Conservation (phyloP, 805 yeast species). For the Nakazawaea populi region DNA sequence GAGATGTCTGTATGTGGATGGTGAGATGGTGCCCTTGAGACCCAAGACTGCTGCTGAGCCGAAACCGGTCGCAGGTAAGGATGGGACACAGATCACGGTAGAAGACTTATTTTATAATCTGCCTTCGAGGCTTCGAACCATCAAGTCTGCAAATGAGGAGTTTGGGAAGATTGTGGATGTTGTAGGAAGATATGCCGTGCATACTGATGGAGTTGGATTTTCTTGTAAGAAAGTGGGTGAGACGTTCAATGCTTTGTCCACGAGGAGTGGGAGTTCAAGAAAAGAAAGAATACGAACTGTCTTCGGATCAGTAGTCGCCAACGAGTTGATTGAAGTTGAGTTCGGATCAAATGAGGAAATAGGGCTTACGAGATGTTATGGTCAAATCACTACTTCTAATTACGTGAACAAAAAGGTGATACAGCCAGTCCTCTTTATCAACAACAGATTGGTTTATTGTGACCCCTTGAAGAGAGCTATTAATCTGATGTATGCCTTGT, state of each 20-base stretch:
- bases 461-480: slow-evolving; percentile 75
- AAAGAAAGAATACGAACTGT: slow-evolving; percentile 70
- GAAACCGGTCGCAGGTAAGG: slow-evolving; percentile 76
- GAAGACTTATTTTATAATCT: slow-evolving; percentile 89
- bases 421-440: slow-evolving; percentile 77
- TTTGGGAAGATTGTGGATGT: slow-evolving; percentile 74
- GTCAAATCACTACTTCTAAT: slow-evolving; percentile 67
- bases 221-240: slow-evolving; percentile 80
- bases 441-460: slow-evolving; percentile 74
- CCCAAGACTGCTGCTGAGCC: slow-evolving; percentile 39
- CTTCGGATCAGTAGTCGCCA: slow-evolving; percentile 65
- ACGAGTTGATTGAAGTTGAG: slow-evolving; percentile 49
- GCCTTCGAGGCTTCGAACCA: slow-evolving; percentile 68
- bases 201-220: slow-evolving; percentile 63
- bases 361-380: slow-evolving; percentile 51
- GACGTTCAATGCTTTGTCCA: slow-evolving; percentile 55
- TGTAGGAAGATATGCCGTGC: slow-evolving; percentile 77
- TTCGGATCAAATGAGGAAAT: slow-evolving; percentile 25
- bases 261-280: slow-evolving; percentile 42
- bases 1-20: slow-evolving; percentile 62
- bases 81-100: slow-evolving; percentile 79
- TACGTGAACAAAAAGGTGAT: slow-evolving; percentile 59
- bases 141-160: slow-evolving; percentile 68
- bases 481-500: slow-evolving; percentile 51
- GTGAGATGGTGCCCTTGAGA: slow-evolving; percentile 45